Percentiles rank a stretch among this genome's conserved stretches.
These are phyloP conservation scores for Craterostigma plantagineum DNA, from an alignment of 257 asterid species.

Conservation along the genomic window DNA sequence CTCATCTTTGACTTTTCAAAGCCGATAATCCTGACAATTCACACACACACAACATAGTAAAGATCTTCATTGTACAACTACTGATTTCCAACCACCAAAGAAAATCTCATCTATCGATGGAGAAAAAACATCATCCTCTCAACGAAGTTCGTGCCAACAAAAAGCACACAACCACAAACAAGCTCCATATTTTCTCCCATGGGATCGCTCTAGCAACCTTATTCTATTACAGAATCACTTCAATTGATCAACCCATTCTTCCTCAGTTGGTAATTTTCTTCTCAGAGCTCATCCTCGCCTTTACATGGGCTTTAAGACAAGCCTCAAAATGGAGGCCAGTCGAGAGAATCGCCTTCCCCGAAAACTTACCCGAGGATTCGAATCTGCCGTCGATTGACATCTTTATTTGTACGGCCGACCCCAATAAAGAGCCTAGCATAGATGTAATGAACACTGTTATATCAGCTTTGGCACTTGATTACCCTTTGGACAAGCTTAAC, in stretches of 20 bases:
- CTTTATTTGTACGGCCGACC: slow-evolving; percentile 37
- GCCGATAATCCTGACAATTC: too few species aligned
- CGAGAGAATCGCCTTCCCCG: slow-evolving; percentile 14
- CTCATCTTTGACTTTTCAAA: too few species aligned
- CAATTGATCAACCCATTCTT: slow-evolving; percentile 10
- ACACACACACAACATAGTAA: too few species aligned
- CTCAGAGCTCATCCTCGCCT: slow-evolving; percentile 22
- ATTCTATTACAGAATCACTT: slow-evolving; percentile 22
- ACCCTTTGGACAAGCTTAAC: slow-evolving; percentile 29
- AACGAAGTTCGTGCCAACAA: slow-evolving; percentile 14
- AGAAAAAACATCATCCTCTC: slow-evolving; percentile 12
- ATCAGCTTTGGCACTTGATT: slow-evolving; percentile 34
- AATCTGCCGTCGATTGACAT: slow-evolving; percentile 28
- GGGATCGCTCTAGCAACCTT: slow-evolving; percentile 21
- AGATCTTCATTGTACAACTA: too few species aligned
- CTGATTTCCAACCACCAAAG: too few species aligned
- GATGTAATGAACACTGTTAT: slow-evolving; percentile 41
- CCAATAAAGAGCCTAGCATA: slow-evolving; percentile 30
- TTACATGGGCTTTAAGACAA: slow-evolving; percentile 19
- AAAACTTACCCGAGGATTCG: slow-evolving; percentile 18
- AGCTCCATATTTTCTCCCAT: slow-evolving; percentile 19
- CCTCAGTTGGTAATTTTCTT: slow-evolving; percentile 15
- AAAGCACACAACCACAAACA: slow-evolving; percentile 16
- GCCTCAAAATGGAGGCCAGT: slow-evolving; percentile 20
- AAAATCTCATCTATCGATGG: slow-evolving; percentile 5